phyloP scores from a whole-genome alignment of 129 eudicot genomes.

The Gnaphalium uliginosum region DNA sequence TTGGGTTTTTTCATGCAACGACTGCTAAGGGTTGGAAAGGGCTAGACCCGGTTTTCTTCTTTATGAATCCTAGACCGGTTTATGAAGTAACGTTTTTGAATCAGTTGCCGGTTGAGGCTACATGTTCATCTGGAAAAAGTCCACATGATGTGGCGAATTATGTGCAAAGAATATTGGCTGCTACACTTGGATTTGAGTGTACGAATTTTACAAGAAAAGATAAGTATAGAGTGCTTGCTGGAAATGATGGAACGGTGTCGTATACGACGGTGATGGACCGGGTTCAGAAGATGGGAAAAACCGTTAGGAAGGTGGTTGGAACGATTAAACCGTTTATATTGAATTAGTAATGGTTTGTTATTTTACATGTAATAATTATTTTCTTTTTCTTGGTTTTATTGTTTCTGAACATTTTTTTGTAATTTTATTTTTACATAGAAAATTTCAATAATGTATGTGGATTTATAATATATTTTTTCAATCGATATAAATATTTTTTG shows the following conservation, averaged over 20 bases:
- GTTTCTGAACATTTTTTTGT: slow-evolving; percentile 24
- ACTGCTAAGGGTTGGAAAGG: slow-evolving; percentile 94
- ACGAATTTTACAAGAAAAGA: slow-evolving; percentile 89
- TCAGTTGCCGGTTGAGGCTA: slow-evolving; percentile 76
- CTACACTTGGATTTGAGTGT: slow-evolving; percentile 91
- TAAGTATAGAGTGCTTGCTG: slow-evolving; percentile 89
- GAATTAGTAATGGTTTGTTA: slow-evolving; percentile 27
- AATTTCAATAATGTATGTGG: slow-evolving; percentile 27
- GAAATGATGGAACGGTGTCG: slow-evolving; percentile 86
- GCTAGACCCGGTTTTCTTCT: slow-evolving; percentile 81
- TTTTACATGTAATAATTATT: slow-evolving; percentile 27
- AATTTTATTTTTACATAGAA: slow-evolving; percentile 27
- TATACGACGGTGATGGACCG: slow-evolving; percentile 37
- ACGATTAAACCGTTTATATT: slow-evolving; percentile 55
- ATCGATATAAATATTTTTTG: too few relatives aligned
- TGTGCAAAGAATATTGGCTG: slow-evolving; percentile 86
- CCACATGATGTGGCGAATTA: slow-evolving; percentile 94
- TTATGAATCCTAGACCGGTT: slow-evolving; percentile 43
- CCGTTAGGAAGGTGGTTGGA: slow-evolving; percentile 52
- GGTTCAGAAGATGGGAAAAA: slow-evolving; percentile 48
- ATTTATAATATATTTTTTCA: too few relatives aligned
- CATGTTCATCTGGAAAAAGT: slow-evolving; percentile 87
- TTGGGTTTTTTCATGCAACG: slow-evolving; percentile 48
- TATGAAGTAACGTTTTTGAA: slow-evolving; percentile 41
- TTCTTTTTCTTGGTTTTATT: slow-evolving; percentile 6